A percentile compares a stretch with the other conserved stretches of the same genome.
Conservation (phyloP, 208 protist species). For the Trypanosoma melophagium region DNA sequence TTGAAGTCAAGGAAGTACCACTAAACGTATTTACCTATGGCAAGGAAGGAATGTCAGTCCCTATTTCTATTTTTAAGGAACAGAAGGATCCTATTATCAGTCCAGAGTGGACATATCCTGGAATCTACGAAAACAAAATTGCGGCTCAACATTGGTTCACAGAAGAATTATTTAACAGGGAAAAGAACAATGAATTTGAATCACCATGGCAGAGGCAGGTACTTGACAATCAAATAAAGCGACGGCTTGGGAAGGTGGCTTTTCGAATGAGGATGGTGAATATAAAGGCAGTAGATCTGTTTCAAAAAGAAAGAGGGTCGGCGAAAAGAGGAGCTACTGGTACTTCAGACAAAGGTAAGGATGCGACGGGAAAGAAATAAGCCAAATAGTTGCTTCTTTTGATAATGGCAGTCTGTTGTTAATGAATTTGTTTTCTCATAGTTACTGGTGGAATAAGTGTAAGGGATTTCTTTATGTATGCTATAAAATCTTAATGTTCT, state of each 20-base stretch:
- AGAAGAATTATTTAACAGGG: slow-evolving; percentile 83
- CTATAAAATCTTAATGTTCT: slow-evolving; percentile 11
- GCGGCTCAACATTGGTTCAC: slow-evolving; percentile 78
- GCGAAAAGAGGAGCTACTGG: slow-evolving; percentile 58
- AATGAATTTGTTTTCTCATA: neutral
- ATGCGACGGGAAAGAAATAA: slow-evolving; percentile 18
- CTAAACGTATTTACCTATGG: slow-evolving; percentile 92
- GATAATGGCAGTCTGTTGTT: slow-evolving; percentile 4
- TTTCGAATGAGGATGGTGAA: slow-evolving; percentile 82
- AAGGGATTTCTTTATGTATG: neutral
- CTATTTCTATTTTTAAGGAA: slow-evolving; percentile 90
- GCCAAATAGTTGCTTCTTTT: neutral
- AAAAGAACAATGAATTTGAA: slow-evolving; percentile 64
- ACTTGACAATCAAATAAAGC: slow-evolving; percentile 86
- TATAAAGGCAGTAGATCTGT: slow-evolving; percentile 78
- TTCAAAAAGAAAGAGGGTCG: slow-evolving; percentile 84
- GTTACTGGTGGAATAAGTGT: too few relatives aligned
- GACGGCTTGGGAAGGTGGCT: slow-evolving; percentile 57
- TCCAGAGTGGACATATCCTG: slow-evolving; percentile 90
- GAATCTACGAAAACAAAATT: slow-evolving; percentile 92
- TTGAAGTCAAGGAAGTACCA: slow-evolving; percentile 87
- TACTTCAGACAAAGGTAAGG: slow-evolving; percentile 21
- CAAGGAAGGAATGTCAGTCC: slow-evolving; percentile 91
- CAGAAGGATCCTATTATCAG: slow-evolving; percentile 86
- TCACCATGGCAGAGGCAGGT: slow-evolving; percentile 81